Evolutionary conservation across 495 filamentous ascomycete species (phyloP).

Genomic region (Amphirosellinia nigrospora): DNA sequence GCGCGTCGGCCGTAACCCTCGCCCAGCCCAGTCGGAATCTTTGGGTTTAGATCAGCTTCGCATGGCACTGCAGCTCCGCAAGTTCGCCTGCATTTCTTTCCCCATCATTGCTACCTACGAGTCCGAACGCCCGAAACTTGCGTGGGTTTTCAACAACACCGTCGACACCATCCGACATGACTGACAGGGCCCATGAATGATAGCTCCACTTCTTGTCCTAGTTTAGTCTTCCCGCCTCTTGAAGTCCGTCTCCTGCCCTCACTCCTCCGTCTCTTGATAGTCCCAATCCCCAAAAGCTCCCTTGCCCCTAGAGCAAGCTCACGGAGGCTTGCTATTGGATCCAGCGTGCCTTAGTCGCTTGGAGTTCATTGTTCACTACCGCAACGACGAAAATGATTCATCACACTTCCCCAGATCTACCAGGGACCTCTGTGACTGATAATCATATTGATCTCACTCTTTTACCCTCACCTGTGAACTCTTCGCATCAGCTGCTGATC

Average conservation of each 20-base stretch:
- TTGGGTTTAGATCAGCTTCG: constrained; percentile 9
- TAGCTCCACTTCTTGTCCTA: constrained; percentile 25
- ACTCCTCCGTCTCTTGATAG: constrained; percentile 6
- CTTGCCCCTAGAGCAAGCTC: not conserved
- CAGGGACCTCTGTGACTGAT: constrained; percentile 10
- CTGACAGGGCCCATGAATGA: constrained; percentile 18
- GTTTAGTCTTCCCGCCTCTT: constrained; percentile 20
- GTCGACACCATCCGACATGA: constrained; percentile 21
- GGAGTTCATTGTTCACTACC: constrained; percentile 15
- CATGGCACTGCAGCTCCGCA: constrained; percentile 25
- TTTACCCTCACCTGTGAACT: constrained; percentile 3
- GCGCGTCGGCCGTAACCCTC: constrained; percentile 6
- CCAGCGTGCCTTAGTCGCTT: not conserved
- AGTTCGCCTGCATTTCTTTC: constrained; percentile 17
- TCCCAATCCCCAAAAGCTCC: not conserved
- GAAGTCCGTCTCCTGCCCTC: constrained; percentile 6
- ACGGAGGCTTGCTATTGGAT: not conserved
- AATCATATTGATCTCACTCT: constrained; percentile 9
- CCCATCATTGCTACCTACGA: not conserved
- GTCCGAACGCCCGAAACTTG: constrained; percentile 19
- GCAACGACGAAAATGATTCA: constrained; percentile 14
- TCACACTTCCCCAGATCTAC: constrained; percentile 5
- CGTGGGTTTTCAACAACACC: constrained; percentile 15
- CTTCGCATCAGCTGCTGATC: constrained; percentile 22
- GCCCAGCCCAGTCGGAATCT: constrained; percentile 19